A percentile compares a stretch with the other conserved stretches of the same genome.
Evolutionary conservation across 495 filamentous ascomycete species (phyloP).

Genomic region (Lophium mytilinum): DNA sequence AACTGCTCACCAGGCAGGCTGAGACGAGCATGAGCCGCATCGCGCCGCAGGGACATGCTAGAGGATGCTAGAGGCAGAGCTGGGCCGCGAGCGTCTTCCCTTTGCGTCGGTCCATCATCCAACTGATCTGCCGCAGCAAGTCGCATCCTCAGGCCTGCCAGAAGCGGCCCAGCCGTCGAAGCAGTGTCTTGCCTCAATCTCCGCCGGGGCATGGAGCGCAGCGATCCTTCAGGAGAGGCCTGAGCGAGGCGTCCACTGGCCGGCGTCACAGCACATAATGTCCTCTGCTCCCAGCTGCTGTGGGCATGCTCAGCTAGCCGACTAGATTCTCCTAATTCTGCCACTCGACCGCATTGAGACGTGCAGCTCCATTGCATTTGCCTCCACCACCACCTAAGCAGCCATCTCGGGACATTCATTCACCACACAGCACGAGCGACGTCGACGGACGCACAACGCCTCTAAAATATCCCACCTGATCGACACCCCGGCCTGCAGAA

Average conservation of each 20-base stretch:
- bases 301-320: too few species aligned
- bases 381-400: background rate
- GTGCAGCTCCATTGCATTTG: background rate
- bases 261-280: background rate
- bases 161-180: background rate
- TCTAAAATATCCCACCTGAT: conserved; percentile 3
- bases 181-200: background rate
- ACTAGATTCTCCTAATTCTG: background rate
- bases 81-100: background rate
- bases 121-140: background rate
- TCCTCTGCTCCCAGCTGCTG: background rate
- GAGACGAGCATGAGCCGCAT: conserved; percentile 1
- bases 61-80: background rate
- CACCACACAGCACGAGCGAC: too few species aligned
- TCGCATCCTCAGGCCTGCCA: background rate
- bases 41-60: background rate
- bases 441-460: background rate
- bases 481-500: background rate
- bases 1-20: background rate
- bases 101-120: background rate
- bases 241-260: background rate
- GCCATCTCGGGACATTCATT: background rate
- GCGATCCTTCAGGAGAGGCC: background rate
- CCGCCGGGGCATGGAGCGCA: background rate
- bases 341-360: background rate